These are phyloP conservation scores for Eleusine indica DNA, from an alignment of 176 grass and related monocot species.

Conservation along the genomic window DNA sequence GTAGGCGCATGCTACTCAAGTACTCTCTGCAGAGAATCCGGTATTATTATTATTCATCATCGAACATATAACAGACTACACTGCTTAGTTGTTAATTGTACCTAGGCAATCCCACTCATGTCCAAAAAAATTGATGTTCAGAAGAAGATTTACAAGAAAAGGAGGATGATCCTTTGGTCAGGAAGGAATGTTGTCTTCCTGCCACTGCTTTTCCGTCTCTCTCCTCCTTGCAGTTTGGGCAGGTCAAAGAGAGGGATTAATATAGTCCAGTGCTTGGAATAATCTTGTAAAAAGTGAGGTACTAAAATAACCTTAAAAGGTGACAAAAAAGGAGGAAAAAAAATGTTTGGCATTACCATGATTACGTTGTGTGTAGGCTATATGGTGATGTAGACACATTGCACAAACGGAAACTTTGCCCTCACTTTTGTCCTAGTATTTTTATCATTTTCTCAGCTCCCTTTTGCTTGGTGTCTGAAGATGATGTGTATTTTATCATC, in stretches of 20 bases:
- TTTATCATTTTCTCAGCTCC: not conserved
- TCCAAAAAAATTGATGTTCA: not conserved
- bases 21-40: not conserved
- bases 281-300: constrained; percentile 5
- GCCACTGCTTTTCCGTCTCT: constrained; percentile 43
- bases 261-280: not conserved
- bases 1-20: not conserved
- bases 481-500: not conserved
- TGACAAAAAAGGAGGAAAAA: not conserved
- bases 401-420: not conserved
- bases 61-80: not conserved
- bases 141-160: not conserved
- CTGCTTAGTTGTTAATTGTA: constrained; percentile 13
- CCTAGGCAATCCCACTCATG: not conserved
- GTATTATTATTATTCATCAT: not conserved
- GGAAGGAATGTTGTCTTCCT: constrained; percentile 22
- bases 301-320: not conserved
- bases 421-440: not conserved
- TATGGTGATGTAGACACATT: not conserved
- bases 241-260: constrained; percentile 19
- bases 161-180: not conserved
- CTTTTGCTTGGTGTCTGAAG: not conserved
- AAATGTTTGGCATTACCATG: not conserved
- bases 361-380: not conserved
- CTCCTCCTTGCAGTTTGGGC: not conserved